These are phyloP conservation scores for Acanthamoeba lenticulata DNA, from an alignment of 208 protist genomes.

Conservation along the genomic window DNA sequence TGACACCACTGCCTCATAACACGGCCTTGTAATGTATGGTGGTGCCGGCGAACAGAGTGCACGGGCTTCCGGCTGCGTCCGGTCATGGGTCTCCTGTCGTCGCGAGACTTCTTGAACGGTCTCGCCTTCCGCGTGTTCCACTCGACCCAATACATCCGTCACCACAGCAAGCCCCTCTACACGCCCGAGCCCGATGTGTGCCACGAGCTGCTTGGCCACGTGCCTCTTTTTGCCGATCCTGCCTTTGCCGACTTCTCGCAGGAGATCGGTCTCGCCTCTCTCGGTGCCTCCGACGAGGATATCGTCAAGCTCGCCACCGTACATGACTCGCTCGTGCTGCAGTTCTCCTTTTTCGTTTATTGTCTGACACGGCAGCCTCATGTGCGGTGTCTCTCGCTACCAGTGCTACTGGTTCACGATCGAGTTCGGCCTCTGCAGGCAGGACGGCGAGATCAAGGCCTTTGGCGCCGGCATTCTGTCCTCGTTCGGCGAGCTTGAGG, in stretches of 20 bases:
- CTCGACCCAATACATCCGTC: slow-evolving; percentile 97
- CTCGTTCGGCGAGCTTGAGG: slow-evolving; percentile 93
- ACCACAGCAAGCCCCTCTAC: slow-evolving; percentile 84
- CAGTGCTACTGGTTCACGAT: slow-evolving; percentile 95
- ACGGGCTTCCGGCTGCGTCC: slow-evolving; percentile 95
- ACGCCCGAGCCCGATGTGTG: slow-evolving; percentile 89
- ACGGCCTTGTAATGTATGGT: background rate
- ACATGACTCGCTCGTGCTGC: slow-evolving; percentile 37
- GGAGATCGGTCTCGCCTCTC: slow-evolving; percentile 96
- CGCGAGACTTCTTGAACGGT: slow-evolving; percentile 95
- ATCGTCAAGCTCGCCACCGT: slow-evolving; percentile 92
- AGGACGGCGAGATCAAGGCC: slow-evolving; percentile 90
- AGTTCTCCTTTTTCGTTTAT: background rate
- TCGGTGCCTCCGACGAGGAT: slow-evolving; percentile 95
- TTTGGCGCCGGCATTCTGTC: slow-evolving; percentile 96
- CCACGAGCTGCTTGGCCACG: slow-evolving; percentile 96
- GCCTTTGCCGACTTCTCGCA: slow-evolving; percentile 97
- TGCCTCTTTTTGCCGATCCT: slow-evolving; percentile 94
- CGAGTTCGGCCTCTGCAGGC: slow-evolving; percentile 95
- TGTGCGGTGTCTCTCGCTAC: background rate
- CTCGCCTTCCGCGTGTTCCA: slow-evolving; percentile 96
- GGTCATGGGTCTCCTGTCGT: slow-evolving; percentile 93
- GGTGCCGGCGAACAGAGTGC: slow-evolving; percentile 71
- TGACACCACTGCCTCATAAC: background rate
- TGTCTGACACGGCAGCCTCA: too few species aligned